Evolutionary conservation across 768 basidiomycete genomes (phyloP), one percentile per base, ranked within the genome.

Genomic region (Mycena indigotica): DNA sequence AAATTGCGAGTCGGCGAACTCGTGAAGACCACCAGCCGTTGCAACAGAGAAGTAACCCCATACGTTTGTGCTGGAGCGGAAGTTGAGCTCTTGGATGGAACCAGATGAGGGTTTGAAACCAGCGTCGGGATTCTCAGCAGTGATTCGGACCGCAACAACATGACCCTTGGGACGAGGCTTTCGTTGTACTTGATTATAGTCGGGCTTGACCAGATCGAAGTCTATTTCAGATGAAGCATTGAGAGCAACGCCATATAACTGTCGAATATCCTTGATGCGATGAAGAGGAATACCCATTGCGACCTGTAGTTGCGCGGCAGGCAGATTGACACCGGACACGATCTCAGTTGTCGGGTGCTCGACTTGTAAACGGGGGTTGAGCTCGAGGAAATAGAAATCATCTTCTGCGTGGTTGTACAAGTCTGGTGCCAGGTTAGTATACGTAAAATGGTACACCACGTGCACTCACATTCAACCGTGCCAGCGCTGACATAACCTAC

Each of bases 11-110:
- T 99, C 97, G 39, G 97, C 97, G 67, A 95, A 98, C 73, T 99
- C 95, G 75, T 99, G 97, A 53, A 99, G 84, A 72, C 96, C 97
- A 71, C 97, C 97, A 10, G 95, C 89, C 15, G 89, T 89, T 41
- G 85, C 86, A 66, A 99, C 97, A 16, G 97, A 98, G 82, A 99
- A 99, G 78, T 99, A 99, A 60, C 97, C 97, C 97, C 97, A 99
- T 44, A 99, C 97, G 61, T 99, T 99, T 44, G 94, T 98, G 74
- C 91, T 97, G 25, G 95, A 98, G 56, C 97, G 89, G 88, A 99
- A 99, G 75, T 98, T 99, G 65, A 99, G 91, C 70, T 98, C 97
- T 72, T 98, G 97, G 16, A 99, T 80, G 35, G 91, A 89, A 62
- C 97, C 97, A 2, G 93, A 95, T 2, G 97, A 98, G 1, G 97